Conservation (phyloP, 768 basidiomycete genomes). For the Boletus rubroflammeus region DNA sequence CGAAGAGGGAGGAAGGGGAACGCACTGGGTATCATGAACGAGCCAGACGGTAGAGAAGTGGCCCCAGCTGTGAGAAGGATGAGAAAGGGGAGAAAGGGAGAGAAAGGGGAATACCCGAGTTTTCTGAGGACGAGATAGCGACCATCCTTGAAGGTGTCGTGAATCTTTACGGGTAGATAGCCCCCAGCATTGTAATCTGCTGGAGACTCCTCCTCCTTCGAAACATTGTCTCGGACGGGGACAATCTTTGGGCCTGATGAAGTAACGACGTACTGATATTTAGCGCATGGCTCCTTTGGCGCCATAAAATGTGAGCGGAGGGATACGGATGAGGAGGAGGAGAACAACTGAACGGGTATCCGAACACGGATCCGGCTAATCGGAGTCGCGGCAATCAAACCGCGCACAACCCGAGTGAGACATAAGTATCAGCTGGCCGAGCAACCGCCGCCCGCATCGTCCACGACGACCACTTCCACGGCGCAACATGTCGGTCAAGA, state of each 20-base stretch:
- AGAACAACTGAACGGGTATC: background rate
- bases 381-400: slow-evolving; percentile 8
- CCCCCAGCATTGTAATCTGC: slow-evolving; percentile 81
- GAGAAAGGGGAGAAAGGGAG: background rate
- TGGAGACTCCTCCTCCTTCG: slow-evolving; percentile 80
- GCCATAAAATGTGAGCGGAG: slow-evolving; percentile 45
- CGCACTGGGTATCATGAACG: slow-evolving; percentile 72
- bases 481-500: slow-evolving; percentile 19
- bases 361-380: slow-evolving; percentile 19
- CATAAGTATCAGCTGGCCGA: background rate
- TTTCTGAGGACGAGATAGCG: slow-evolving; percentile 88
- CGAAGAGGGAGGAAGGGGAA: slow-evolving; percentile 17
- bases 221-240: slow-evolving; percentile 59
- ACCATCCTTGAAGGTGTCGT: slow-evolving; percentile 78
- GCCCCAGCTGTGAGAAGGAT: slow-evolving; percentile 64
- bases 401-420: background rate
- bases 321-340: background rate
- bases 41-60: slow-evolving; percentile 97
- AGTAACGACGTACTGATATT: slow-evolving; percentile 75
- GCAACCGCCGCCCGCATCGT: background rate
- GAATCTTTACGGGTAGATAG: slow-evolving; percentile 76
- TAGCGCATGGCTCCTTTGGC: slow-evolving; percentile 60
- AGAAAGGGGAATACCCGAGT: slow-evolving; percentile 58
- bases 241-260: slow-evolving; percentile 64
- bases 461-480: background rate